Evolutionary conservation across 768 basidiomycete species (phyloP).

Genomic region (Agaricus blazei): DNA sequence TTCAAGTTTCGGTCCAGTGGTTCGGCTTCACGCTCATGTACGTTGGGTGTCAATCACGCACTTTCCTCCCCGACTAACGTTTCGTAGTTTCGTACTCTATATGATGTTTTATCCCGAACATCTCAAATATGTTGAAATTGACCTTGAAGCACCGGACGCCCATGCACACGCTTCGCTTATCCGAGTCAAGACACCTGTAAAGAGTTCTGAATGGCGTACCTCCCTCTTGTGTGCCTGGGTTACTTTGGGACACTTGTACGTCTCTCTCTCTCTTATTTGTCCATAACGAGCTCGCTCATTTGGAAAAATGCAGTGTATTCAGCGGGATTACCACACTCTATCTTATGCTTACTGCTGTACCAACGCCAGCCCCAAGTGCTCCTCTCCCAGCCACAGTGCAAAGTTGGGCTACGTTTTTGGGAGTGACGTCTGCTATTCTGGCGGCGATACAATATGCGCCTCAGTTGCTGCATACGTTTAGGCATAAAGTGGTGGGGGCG

Average conservation of each 20-base stretch:
- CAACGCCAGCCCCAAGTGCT: conserved; percentile 26
- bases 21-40: conserved; percentile 79
- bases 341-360: conserved; percentile 42
- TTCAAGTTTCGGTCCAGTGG: conserved; percentile 85
- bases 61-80: background rate
- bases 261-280: conserved; percentile 11
- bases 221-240: conserved; percentile 74
- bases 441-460: conserved; percentile 86
- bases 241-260: conserved; percentile 70
- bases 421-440: conserved; percentile 72
- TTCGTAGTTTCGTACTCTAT: conserved; percentile 74
- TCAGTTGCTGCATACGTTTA: conserved; percentile 78
- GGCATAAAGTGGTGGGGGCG: conserved; percentile 78
- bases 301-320: conserved; percentile 38
- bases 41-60: conserved; percentile 21
- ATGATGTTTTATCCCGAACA: conserved; percentile 88
- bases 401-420: conserved; percentile 83
- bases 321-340: conserved; percentile 56
- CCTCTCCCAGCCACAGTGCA: conserved; percentile 27
- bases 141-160: conserved; percentile 19
- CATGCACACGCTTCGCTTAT: conserved; percentile 25
- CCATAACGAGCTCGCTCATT: background rate
- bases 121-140: conserved; percentile 53
- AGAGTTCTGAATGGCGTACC: conserved; percentile 70
- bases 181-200: conserved; percentile 41